These are phyloP conservation scores for Fallopia convolvulus DNA, from an alignment of 148 eudicot species.

Conservation along the genomic window DNA sequence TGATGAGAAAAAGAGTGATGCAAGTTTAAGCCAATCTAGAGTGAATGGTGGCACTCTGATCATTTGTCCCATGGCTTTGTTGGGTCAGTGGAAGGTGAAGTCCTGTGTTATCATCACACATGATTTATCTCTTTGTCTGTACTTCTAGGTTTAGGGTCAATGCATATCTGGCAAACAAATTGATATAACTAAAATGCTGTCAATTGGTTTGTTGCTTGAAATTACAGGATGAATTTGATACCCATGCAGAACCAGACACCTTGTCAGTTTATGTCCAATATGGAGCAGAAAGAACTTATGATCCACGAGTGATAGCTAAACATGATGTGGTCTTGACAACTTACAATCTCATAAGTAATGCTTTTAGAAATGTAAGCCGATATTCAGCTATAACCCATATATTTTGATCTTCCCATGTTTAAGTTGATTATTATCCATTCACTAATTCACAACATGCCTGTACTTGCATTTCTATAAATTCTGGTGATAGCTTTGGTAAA, in stretches of 20 bases:
- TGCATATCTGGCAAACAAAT: not conserved
- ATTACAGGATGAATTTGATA: conserved; percentile 48
- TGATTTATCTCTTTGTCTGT: not conserved
- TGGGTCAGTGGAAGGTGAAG: conserved; percentile 69
- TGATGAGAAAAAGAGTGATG: not conserved
- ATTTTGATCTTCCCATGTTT: not conserved
- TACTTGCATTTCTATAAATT: not conserved
- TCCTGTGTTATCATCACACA: not conserved
- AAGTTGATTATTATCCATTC: not conserved
- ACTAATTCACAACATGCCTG: not conserved
- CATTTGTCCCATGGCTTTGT: conserved; percentile 66
- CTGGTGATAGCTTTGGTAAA: not conserved
- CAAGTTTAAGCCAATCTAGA: not conserved
- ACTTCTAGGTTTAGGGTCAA: not conserved
- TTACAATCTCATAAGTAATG: conserved; percentile 35
- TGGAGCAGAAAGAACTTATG: conserved; percentile 51
- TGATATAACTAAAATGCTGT: not conserved
- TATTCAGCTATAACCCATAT: not conserved
- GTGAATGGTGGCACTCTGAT: conserved; percentile 52
- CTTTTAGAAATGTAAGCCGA: not conserved
- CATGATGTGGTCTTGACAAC: conserved; percentile 64
- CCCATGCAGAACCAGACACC: conserved; percentile 45
- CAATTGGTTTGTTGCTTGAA: not conserved
- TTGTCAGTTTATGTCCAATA: conserved; percentile 51
- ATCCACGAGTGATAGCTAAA: conserved; percentile 38